A percentile compares a stretch with the other conserved stretches of the same genome.
Evolutionary conservation across 2,329 filamentous ascomycete genomes (phyloP).

Genomic region (Fusarium sp.): DNA sequence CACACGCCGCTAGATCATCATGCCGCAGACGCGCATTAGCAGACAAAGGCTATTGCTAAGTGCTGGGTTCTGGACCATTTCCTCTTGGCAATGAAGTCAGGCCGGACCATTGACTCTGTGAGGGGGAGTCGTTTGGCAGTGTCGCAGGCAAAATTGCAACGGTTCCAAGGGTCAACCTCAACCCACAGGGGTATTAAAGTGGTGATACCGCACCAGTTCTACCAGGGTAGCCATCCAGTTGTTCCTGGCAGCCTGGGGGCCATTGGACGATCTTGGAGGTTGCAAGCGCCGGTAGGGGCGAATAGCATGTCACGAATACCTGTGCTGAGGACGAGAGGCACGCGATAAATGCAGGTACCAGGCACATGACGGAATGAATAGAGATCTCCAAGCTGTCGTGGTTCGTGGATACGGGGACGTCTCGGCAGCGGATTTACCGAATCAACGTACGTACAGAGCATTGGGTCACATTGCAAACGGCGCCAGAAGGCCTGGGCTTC

Average conservation of each 20-base stretch:
- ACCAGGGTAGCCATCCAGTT: slow-evolving; percentile 13
- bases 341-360: slow-evolving; percentile 45
- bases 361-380: slow-evolving; percentile 33
- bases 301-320: slow-evolving; percentile 44
- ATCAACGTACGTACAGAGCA: slow-evolving; percentile 9
- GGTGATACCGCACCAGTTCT: too few relatives aligned
- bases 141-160: slow-evolving; percentile 48
- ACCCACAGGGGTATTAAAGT: slow-evolving; percentile 34
- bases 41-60: slow-evolving; percentile 16
- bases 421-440: slow-evolving; percentile 23
- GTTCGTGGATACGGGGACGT: slow-evolving; percentile 11
- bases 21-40: slow-evolving; percentile 14
- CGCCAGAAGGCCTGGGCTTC: slow-evolving; percentile 41
- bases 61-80: slow-evolving; percentile 11
- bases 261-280: slow-evolving; percentile 28
- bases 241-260: not conserved
- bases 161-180: slow-evolving; percentile 49
- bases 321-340: slow-evolving; percentile 16
- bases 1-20: slow-evolving; percentile 23
- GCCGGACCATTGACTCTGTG: slow-evolving; percentile 22
- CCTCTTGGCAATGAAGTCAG: slow-evolving; percentile 35
- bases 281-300: slow-evolving; percentile 22
- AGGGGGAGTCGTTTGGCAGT: slow-evolving; percentile 25
- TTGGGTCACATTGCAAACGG: slow-evolving; percentile 25
- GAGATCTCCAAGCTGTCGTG: slow-evolving; percentile 40